Evolutionary conservation across 139 green algal species (phyloP).

Genomic region (Tetratostichococcus sp.): DNA sequence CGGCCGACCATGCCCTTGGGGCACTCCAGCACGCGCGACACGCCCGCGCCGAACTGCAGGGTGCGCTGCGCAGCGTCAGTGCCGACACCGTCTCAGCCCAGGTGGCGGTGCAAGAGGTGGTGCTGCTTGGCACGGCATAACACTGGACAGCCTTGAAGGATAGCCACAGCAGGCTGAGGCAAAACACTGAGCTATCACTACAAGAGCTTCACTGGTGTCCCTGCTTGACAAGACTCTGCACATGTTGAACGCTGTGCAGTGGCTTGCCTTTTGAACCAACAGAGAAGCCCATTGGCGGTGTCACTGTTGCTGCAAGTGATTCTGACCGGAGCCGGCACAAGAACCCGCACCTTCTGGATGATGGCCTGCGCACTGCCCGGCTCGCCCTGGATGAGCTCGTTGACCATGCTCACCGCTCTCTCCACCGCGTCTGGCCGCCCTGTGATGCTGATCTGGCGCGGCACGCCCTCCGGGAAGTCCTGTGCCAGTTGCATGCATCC

Average conservation of each 20-base stretch:
- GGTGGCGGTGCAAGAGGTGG: no score
- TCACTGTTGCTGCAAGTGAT: no score
- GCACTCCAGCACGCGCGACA: conserved; percentile 67
- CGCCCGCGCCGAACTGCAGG: conserved; percentile 1
- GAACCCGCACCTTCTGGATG: conserved; percentile 70
- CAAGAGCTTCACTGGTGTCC: no score
- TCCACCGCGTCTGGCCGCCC: conserved; percentile 59
- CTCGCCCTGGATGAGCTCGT: conserved; percentile 81
- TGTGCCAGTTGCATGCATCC: conserved; percentile 2
- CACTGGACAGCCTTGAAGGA: no score
- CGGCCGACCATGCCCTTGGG: conserved; percentile 87
- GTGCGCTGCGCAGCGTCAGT: conserved; percentile 1
- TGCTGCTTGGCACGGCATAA: no score
- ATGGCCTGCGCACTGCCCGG: conserved; percentile 68
- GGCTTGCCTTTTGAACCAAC: no score
- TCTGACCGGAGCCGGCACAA: no score
- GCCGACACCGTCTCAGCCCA: neutral
- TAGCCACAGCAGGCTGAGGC: no score
- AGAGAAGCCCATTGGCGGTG: no score
- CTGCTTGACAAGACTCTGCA: no score
- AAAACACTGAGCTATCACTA: no score
- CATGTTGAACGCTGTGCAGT: no score
- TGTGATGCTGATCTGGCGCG: conserved; percentile 66
- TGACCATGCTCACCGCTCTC: conserved; percentile 68
- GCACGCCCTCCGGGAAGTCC: conserved; percentile 49